Base-by-base conservation (phyloP, 208 protist genomes). In the Leishmania gerbilli region DNA sequence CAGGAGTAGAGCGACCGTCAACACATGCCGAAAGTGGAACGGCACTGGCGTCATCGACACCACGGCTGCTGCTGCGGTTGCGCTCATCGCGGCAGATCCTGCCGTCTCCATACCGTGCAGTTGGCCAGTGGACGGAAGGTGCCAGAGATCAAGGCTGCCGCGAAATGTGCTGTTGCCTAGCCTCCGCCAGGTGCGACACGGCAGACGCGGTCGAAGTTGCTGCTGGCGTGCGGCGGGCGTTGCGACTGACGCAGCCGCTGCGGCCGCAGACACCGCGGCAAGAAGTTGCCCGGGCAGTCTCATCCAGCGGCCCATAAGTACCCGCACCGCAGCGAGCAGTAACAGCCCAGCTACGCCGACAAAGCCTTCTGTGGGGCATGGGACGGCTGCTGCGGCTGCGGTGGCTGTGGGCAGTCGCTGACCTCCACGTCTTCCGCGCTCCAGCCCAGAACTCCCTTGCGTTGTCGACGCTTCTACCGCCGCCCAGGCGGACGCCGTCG, bases 281-380 rank as follows among this genome's bases (percentile, higher is more conserved):
- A 60, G 72, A 27, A 76, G n/a, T 53, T 76, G 72, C 49, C 8
- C 31, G 3, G n/a, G 11, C 34, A 76, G 72, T 24, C 13, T 1
- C 53, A 24, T 40, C 72, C 49, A 76, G 11, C 55, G 49, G 5
- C 72, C n/a, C 53, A 76, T 9, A 42, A 31, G 51, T 9, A 24
- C 5, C 53, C 53, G 53, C 31, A 65, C 49, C 31, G 45, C 51
- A 8, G 51, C 19, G 17, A 76, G 53, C 2, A 62, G 49, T 27
- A 62, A 17, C 72, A 76, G n/a, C 9, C 72, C 72, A 58, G 31
- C 31, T 17, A 76, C 19, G 1, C 72, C 72, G 2, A 76, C 72
- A 42, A 76, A 37, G 24, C 72, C 72, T 19, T 64, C 72, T 34
- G 72, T 76, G 34, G 72, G 72, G 53, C 27, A 47, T 58, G 72